Evolutionary conservation across 2,329 filamentous ascomycete species (phyloP), one percentile per base, ranked within the genome.

Genomic region (Arthroderma uncinatum): DNA sequence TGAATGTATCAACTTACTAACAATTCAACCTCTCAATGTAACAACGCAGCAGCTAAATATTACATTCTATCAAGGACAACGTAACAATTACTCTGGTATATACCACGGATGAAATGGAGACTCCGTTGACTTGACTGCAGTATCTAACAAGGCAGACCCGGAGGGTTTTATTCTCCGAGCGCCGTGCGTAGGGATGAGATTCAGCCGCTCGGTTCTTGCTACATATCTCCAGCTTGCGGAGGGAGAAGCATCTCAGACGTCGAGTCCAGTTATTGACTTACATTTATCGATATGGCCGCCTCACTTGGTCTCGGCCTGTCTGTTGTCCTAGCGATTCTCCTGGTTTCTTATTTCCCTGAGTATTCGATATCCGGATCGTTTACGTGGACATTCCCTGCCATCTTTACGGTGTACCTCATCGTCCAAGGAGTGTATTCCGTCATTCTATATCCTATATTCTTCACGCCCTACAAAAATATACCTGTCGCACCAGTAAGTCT

Each of bases 381-480:
- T 37, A 7, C 16, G 25, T 50, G 52, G 55, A 59, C 59, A 28
- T 57, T 57, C 34, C 12, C 59, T 7, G 34, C n/a, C n/a, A 10
- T 56, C 3, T 60, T 39, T 21, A n/a, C 44, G 8, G 2, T 48
- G 1, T 19, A 42, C n/a, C 42, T 42, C 8, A 3, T 39, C 52
- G 14, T 28, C 5, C 50, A 19, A 33, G 3, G 47, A 25, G 4
- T 71, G 3, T 72, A 73, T 60, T 57, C 42, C 25, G 64, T 79
- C 0, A 53, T 83, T 8, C 63, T 86, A 44, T 85, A 82, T 63
- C 83, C 82, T 2, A 69, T 74, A 34, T 79, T 76, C 59, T 71
- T 85, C 59, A 82, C 77, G 39, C 81, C 82, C 2, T 63, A 86
- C 50, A 76, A 79, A 59, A 70, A 82, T 63, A 65, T 86, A 33